These are phyloP conservation scores for Aspergillus ruber DNA, from an alignment of 2,329 filamentous ascomycete genomes.

Conservation along the genomic window DNA sequence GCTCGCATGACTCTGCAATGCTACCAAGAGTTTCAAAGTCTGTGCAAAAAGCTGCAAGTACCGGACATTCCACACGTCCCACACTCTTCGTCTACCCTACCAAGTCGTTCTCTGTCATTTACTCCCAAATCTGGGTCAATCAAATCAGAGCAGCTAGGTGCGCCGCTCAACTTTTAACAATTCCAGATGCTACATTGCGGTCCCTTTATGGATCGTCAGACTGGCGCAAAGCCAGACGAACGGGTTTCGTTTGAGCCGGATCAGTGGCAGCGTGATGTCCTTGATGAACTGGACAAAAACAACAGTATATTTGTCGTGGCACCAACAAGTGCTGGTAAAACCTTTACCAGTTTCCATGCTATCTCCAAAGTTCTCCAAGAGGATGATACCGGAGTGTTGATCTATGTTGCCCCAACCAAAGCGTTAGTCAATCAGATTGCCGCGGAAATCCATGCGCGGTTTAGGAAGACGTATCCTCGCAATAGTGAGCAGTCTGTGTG, in stretches of 20 bases:
- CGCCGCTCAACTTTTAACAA: slow-evolving; percentile 22
- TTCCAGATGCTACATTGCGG: slow-evolving; percentile 64
- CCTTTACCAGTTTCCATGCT: slow-evolving; percentile 75
- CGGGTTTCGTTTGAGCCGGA: slow-evolving; percentile 60
- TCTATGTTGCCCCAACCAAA: slow-evolving; percentile 77
- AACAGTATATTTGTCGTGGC: slow-evolving; percentile 69
- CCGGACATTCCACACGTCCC: not conserved
- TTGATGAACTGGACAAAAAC: slow-evolving; percentile 65
- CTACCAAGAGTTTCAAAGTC: not conserved
- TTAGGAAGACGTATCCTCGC: slow-evolving; percentile 56
- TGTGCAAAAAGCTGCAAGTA: not conserved
- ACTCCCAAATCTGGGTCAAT: not conserved
- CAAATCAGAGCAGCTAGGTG: not conserved
- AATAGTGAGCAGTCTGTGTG: slow-evolving; percentile 62
- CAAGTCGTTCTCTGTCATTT: not conserved
- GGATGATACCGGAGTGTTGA: slow-evolving; percentile 62
- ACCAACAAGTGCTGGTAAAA: slow-evolving; percentile 73
- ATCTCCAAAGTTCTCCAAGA: slow-evolving; percentile 69
- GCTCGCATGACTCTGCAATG: not conserved
- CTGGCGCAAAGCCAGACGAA: slow-evolving; percentile 57
- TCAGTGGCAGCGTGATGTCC: slow-evolving; percentile 66
- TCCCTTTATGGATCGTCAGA: slow-evolving; percentile 65
- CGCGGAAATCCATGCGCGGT: slow-evolving; percentile 68
- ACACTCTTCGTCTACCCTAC: not conserved
- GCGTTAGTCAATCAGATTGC: slow-evolving; percentile 79